Percentiles rank a stretch among this genome's conserved stretches.
These are phyloP conservation scores for Colletotrichum navitas DNA, from an alignment of 2,329 filamentous ascomycete species.

Conservation along the genomic window DNA sequence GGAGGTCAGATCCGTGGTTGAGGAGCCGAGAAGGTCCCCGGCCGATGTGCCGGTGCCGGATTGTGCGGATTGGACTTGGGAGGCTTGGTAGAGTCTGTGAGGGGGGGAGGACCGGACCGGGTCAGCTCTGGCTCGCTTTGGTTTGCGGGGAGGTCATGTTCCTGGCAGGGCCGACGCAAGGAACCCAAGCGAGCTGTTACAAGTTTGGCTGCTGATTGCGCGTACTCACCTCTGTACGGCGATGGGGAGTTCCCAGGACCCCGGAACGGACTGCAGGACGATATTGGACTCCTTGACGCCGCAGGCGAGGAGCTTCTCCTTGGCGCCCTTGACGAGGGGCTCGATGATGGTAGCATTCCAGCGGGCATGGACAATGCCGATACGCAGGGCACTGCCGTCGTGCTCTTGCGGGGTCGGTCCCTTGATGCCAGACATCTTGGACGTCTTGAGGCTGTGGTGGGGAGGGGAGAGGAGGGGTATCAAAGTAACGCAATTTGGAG, in stretches of 20 bases:
- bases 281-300: slow-evolving; percentile 93
- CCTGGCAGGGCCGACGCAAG: not conserved
- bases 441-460: slow-evolving; percentile 43
- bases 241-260: slow-evolving; percentile 94
- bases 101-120: not conserved
- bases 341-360: slow-evolving; percentile 95
- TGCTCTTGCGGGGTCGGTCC: slow-evolving; percentile 69
- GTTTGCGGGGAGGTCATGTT: not conserved
- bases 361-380: slow-evolving; percentile 95
- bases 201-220: not conserved
- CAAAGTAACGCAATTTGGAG: slow-evolving; percentile 6
- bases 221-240: slow-evolving; percentile 81
- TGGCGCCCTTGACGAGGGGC: slow-evolving; percentile 83
- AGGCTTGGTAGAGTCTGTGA: slow-evolving; percentile 82
- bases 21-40: slow-evolving; percentile 80
- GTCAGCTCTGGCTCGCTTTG: slow-evolving; percentile 10
- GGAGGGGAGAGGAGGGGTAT: slow-evolving; percentile 13
- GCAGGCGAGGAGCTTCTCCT: slow-evolving; percentile 79
- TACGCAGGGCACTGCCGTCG: slow-evolving; percentile 81
- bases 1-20: slow-evolving; percentile 75
- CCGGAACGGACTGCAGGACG: slow-evolving; percentile 88
- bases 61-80: slow-evolving; percentile 83
- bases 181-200: not conserved
- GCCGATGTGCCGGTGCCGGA: slow-evolving; percentile 72
- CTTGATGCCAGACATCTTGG: slow-evolving; percentile 65